Base-by-base conservation (phyloP, 345 rosid genomes). In the Pistacia vera region DNA sequence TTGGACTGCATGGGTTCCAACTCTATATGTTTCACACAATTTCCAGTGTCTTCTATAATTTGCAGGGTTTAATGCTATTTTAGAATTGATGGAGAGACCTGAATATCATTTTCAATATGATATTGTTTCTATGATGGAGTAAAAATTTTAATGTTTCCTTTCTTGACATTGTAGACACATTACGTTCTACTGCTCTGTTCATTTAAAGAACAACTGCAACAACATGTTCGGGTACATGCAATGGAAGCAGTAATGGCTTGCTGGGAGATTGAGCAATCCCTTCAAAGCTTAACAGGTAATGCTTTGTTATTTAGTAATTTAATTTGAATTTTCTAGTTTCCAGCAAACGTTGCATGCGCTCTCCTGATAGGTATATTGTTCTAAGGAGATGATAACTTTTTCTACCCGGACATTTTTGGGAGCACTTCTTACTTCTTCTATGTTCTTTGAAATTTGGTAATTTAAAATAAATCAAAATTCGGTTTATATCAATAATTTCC, bases 191-290 rank as follows among this genome's bases (percentile, higher is more conserved):
- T 96, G 86, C 90, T 94, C 20, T 96, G 99, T 66, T 89, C 97
- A 10, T 96, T 96, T 69, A 96, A 96, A 90, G 99, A 96, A 76
- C 99, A 94, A 85, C 81, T 96, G 63, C 99, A 96, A 80, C 97
- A 96, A 76, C 99, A 96, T 61, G 99, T 96, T 13, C 91, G 99
- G 66, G 98, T 96, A 75, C 99, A 96, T 82, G 98, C 98, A 5
- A 96, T 96, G 99, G 99, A 96, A 85, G 99, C 99, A 12, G 99
- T 94, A 41, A 94, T 96, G 98, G 98, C 99, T 60, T 96, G 99
- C 82, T 96, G 99, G 99, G 98, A 94, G 83, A 90, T 97, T 61
- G 98, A 97, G 86, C 98, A 97, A 83, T 91, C 97, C 67, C 85
- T 97, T 49, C 99, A 97, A 79, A 91, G 99, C 87, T 86, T 96